A percentile compares a stretch with the other conserved stretches of the same genome.
Conservation (phyloP, 768 basidiomycete genomes). For the Lactarius evosmus region DNA sequence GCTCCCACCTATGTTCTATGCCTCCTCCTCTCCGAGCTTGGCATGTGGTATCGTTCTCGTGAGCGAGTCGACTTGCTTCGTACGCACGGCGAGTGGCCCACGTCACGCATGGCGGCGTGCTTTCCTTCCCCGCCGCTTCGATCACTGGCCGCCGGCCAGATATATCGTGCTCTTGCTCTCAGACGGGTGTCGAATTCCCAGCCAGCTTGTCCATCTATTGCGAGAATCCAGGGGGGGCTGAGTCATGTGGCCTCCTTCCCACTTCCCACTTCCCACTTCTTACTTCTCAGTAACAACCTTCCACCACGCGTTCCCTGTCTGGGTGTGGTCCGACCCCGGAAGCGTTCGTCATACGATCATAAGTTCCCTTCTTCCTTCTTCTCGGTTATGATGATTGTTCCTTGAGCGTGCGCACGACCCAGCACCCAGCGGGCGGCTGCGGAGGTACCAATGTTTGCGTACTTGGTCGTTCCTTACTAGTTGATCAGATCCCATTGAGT, state of each 20-base stretch:
- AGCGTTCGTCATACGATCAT: background rate
- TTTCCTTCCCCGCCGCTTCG: background rate
- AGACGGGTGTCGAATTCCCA: background rate
- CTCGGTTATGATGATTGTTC: background rate
- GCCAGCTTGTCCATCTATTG: too few species aligned
- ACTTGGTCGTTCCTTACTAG: background rate
- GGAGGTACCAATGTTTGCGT: background rate
- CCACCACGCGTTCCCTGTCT: background rate
- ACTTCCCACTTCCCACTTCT: too few species aligned
- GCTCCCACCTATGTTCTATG: background rate
- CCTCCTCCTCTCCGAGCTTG: background rate
- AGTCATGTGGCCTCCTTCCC: too few species aligned
- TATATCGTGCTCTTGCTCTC: background rate
- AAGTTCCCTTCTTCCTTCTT: background rate
- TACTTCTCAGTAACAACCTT: background rate
- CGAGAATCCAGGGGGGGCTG: background rate
- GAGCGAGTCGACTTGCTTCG: background rate
- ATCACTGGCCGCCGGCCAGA: background rate
- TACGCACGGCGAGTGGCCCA: background rate
- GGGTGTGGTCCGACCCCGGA: background rate
- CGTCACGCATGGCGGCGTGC: background rate
- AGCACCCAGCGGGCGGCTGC: background rate
- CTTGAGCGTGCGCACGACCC: too few species aligned
- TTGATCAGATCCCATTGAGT: background rate
- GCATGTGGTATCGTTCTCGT: background rate